These are phyloP conservation scores for Penicillium sp. DNA, from an alignment of 2,329 filamentous ascomycete genomes.

Conservation along the genomic window DNA sequence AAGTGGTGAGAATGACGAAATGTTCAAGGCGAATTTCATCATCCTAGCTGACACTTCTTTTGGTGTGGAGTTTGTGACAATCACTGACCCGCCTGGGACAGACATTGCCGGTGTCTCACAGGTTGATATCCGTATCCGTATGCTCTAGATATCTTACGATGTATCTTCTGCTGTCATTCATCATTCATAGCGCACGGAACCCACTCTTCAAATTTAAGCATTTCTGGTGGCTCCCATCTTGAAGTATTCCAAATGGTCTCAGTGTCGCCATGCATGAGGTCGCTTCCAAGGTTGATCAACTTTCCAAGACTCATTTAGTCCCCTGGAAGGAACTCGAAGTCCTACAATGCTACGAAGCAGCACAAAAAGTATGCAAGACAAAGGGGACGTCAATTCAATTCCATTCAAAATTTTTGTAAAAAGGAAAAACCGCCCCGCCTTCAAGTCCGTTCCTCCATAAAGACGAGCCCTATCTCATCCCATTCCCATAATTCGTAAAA, in stretches of 20 bases:
- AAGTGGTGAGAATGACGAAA: too few species aligned
- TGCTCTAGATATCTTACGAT: too few species aligned
- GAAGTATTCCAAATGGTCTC: background rate
- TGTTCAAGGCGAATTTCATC: too few species aligned
- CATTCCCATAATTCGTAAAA: slow-evolving; percentile 1
- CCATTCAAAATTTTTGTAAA: slow-evolving; percentile 28
- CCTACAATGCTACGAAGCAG: slow-evolving; percentile 4
- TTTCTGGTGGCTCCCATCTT: background rate
- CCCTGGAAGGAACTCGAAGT: background rate
- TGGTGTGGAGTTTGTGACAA: too few species aligned
- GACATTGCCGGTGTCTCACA: too few species aligned
- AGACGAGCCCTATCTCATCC: slow-evolving; percentile 2
- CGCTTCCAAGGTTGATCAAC: too few species aligned
- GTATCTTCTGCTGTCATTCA: background rate
- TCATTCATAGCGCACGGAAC: background rate
- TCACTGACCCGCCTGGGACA: too few species aligned
- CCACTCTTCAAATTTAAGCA: background rate
- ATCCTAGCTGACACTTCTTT: too few species aligned
- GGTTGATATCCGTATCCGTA: too few species aligned
- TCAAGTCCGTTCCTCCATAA: background rate
- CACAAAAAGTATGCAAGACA: slow-evolving; percentile 12
- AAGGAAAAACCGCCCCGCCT: slow-evolving; percentile 18
- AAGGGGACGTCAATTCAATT: slow-evolving; percentile 28
- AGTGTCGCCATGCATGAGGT: background rate
- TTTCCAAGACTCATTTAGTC: too few species aligned